Conservation (phyloP, 140 eudicot genomes). For the Ambrosia hybrid region DNA sequence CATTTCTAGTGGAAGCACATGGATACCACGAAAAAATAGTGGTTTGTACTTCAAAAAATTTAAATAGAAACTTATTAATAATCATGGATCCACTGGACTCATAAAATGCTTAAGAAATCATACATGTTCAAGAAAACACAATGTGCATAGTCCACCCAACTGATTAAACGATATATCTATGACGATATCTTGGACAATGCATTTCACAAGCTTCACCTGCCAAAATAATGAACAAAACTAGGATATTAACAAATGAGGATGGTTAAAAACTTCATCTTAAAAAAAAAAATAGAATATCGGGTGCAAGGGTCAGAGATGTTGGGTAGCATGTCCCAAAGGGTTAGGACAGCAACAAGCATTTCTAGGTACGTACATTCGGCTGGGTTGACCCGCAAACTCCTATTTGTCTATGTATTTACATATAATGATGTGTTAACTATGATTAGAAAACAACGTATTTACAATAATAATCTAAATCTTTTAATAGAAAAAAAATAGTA, state of each 20-base stretch:
- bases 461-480: too few relatives aligned
- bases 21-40: too few relatives aligned
- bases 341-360: neutral
- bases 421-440: neutral
- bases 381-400: constrained; percentile 3
- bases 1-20: too few relatives aligned
- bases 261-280: neutral
- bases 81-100: neutral
- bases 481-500: too few relatives aligned
- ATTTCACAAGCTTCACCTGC: constrained; percentile 96
- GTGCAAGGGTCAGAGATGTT: neutral
- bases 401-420: neutral
- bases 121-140: constrained; percentile 99
- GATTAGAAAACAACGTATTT: neutral
- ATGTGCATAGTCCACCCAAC: constrained; percentile 89
- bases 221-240: constrained; percentile 16
- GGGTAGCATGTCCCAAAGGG: neutral
- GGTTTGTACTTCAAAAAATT: neutral
- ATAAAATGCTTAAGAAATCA: neutral
- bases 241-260: constrained; percentile 1
- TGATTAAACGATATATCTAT: constrained; percentile 94
- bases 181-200: constrained; percentile 70
- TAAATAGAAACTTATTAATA: neutral
- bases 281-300: neutral
- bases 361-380: neutral